Evolutionary conservation across 2,329 filamentous ascomycete species (phyloP).

Genomic region (Pyricularia sp.): DNA sequence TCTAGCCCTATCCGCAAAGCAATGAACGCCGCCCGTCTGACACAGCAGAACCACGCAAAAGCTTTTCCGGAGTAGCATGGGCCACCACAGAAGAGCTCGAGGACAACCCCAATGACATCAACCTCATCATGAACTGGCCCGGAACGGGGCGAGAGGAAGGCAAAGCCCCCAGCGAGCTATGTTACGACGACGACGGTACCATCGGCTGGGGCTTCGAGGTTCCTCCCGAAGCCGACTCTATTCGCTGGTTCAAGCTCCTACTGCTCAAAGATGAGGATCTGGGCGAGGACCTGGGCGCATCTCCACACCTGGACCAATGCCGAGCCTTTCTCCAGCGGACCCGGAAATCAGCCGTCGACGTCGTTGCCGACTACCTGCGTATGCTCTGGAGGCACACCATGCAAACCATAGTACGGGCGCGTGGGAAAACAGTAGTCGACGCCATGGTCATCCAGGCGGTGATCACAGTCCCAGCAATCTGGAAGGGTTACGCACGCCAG

Average conservation of each 20-base stretch:
- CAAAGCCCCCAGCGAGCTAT: not conserved
- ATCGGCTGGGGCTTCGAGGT: not conserved
- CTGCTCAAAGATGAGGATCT: not conserved
- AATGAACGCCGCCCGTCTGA: not conserved
- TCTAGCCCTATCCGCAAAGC: not conserved
- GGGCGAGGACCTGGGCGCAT: not conserved
- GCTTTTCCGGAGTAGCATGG: constrained; percentile 1
- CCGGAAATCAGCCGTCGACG: constrained; percentile 14
- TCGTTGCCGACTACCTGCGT: constrained; percentile 21
- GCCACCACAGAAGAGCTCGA: not conserved
- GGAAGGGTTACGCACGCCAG: constrained; percentile 26
- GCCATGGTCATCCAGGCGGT: constrained; percentile 22
- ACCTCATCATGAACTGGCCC: not conserved
- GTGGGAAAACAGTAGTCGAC: constrained; percentile 14
- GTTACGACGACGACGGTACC: not conserved
- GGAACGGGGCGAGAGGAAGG: not conserved
- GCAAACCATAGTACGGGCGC: constrained; percentile 14
- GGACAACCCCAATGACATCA: not conserved
- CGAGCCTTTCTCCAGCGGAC: not conserved
- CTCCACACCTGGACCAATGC: not conserved
- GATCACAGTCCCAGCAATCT: constrained; percentile 33
- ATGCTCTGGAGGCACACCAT: constrained; percentile 22
- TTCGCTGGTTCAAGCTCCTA: constrained; percentile 5
- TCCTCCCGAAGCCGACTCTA: not conserved
- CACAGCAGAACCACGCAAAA: not conserved